Conservation (phyloP, 2,329 filamentous ascomycete species). For the Colletotrichum liriopes region DNA sequence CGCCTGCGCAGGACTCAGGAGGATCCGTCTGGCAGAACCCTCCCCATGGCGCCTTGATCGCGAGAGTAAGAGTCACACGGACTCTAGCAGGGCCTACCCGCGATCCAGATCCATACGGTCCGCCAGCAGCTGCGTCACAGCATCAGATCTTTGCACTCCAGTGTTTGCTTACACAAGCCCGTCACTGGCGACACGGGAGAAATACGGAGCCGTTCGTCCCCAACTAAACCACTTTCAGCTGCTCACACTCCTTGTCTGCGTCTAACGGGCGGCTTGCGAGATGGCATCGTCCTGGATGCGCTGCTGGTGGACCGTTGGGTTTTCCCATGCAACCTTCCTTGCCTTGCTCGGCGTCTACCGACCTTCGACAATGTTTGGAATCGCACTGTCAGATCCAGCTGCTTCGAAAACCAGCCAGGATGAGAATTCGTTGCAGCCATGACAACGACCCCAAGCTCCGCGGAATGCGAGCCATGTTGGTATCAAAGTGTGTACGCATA, state of each 20-base stretch:
- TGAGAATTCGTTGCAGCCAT: neutral
- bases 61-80: constrained; percentile 39
- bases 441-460: neutral
- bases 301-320: neutral
- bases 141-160: constrained; percentile 19
- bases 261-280: neutral
- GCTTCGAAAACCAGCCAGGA: neutral
- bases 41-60: constrained; percentile 29
- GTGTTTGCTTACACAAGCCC: constrained; percentile 11
- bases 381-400: neutral
- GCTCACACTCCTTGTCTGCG: neutral
- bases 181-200: neutral
- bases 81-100: constrained; percentile 30
- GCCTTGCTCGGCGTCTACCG: neutral
- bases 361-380: neutral
- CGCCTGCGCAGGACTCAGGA: constrained; percentile 8
- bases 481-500: neutral
- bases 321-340: neutral
- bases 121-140: constrained; percentile 28
- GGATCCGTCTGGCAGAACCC: constrained; percentile 10
- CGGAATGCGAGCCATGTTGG: neutral
- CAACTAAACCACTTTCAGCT: neutral
- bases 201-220: neutral
- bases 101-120: constrained; percentile 37
- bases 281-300: neutral